phyloP scores from a whole-genome alignment of 1,139 yeast species.

The Chernovozyma sophiae-reginae region DNA sequence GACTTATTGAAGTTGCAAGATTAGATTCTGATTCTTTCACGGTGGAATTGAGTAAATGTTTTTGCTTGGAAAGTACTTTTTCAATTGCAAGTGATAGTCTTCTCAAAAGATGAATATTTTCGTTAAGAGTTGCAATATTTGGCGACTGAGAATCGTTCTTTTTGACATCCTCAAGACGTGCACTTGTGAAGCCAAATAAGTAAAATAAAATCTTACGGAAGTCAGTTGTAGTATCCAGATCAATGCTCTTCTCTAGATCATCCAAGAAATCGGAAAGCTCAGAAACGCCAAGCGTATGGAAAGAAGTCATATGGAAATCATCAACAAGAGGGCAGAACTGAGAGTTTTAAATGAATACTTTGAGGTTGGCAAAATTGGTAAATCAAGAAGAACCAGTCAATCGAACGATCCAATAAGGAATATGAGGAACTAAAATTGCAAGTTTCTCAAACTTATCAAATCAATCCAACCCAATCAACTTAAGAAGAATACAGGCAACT shows the following conservation, averaged over 20 bases:
- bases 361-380: too few species aligned
- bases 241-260: constrained; percentile 33
- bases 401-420: too few species aligned
- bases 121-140: too few species aligned
- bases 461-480: too few species aligned
- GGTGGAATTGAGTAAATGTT: constrained; percentile 21
- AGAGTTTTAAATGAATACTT: too few species aligned
- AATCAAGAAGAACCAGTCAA: too few species aligned
- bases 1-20: background rate
- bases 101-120: constrained; percentile 12
- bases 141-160: constrained; percentile 1
- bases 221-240: constrained; percentile 25
- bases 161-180: constrained; percentile 14
- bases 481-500: too few species aligned
- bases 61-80: constrained; percentile 25
- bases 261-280: constrained; percentile 32
- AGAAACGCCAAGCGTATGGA: constrained; percentile 17
- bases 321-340: background rate
- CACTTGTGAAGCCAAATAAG: constrained; percentile 29
- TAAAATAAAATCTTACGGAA: constrained; percentile 34
- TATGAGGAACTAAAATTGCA: too few species aligned
- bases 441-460: too few species aligned
- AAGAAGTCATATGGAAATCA: constrained; percentile 4
- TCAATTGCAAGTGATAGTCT: constrained; percentile 26
- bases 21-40: constrained; percentile 9